Base-by-base conservation (phyloP, 2,329 filamentous ascomycete genomes). In the Cladophialophora exuberans region DNA sequence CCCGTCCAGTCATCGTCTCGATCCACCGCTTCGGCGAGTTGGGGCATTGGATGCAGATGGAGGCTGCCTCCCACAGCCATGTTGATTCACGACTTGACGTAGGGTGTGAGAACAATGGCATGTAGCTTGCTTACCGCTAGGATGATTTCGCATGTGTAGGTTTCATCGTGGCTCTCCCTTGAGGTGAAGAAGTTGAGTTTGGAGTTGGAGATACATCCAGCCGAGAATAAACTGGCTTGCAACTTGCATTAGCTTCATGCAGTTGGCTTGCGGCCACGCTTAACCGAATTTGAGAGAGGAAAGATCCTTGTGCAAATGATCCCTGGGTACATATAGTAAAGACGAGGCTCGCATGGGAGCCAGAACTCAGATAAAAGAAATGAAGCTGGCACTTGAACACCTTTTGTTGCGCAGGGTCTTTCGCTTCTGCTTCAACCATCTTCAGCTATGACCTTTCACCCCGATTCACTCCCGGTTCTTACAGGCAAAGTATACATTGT, bases 1-100 rank as follows among this genome's bases (percentile, higher is more conserved):
- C 76, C 76, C 26, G 75, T 77, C 75, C 76, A 78, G 64, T 77
- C 69, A 52, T 78, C 75, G 56, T 75, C 67, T 25, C 43, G 64
- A 52, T 60, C 67, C 64, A 57, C 68, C 6, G 73, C 73, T 73
- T 74, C 70, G 54, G 67, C 67, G 62, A 75, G 65, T 57, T 75
- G 71, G 53, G 68, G 67, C 69, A 52, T 52, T 23, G n/a, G 45
- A 10, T 15, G 44, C 4, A 47, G 4, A 9, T 6, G 15, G 28
- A 47, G 31, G 17, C 13, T 35, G 31, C 31, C 17, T 13, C 20
- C 20, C 10, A 36, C 15, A 15, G 13, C 33, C 33, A 9, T 2
- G 35, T 11, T 39, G 17, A 2, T 39, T 7, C 26, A 11, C 22
- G n/a, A 25, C n/a, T 10, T 13, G 22, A 43, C 7, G 23, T 43